Evolutionary conservation across 1,139 yeast genomes (phyloP).

Genomic region (Suhomyces atakaporum): DNA sequence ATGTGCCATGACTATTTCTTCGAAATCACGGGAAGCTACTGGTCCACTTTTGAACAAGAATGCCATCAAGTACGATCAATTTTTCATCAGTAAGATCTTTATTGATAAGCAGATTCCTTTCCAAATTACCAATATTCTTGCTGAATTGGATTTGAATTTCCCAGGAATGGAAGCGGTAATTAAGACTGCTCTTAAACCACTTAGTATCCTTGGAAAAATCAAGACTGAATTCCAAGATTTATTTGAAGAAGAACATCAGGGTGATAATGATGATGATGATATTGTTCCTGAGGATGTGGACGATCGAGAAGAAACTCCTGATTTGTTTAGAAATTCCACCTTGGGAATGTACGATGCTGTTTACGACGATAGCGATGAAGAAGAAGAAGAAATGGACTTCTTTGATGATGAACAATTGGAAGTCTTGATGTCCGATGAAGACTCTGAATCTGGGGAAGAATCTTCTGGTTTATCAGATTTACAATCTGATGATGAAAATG

Average conservation of each 20-base stretch:
- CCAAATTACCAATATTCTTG: conserved; percentile 56
- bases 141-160: conserved; percentile 68
- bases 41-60: conserved; percentile 48
- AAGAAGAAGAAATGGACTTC: conserved; percentile 35
- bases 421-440: conserved; percentile 40
- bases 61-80: conserved; percentile 58
- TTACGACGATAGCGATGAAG: conserved; percentile 69
- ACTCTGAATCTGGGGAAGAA: conserved; percentile 25
- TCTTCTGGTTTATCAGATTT: conserved; percentile 30
- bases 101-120: conserved; percentile 66
- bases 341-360: conserved; percentile 93
- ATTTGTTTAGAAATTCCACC: conserved; percentile 82
- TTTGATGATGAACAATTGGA: conserved; percentile 39
- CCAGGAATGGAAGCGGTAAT: conserved; percentile 65
- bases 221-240: conserved; percentile 60
- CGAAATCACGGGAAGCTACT: conserved; percentile 45
- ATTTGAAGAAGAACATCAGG: conserved; percentile 51
- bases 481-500: conserved; percentile 21
- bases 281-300: conserved; percentile 57
- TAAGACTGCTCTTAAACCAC: conserved; percentile 58
- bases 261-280: conserved; percentile 55
- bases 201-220: conserved; percentile 62
- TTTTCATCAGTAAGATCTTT: conserved; percentile 61
- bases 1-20: conserved; percentile 43
- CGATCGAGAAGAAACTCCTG: conserved; percentile 78